phyloP scores from a whole-genome alignment of 129 eudicot genomes.

The Apium graveolens region DNA sequence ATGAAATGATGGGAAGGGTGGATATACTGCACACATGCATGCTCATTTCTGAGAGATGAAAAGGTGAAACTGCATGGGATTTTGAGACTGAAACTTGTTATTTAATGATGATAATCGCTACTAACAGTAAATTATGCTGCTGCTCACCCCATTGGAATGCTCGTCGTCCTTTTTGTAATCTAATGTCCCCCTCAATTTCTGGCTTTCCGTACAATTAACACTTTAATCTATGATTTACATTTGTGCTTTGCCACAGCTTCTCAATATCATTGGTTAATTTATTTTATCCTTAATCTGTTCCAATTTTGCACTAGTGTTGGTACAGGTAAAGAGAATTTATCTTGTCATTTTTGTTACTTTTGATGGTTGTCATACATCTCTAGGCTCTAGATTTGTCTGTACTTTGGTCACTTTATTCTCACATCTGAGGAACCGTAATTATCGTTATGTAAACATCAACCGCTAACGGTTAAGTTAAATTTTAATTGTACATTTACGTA shows the following conservation, averaged over 20 bases:
- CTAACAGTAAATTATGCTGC: background rate
- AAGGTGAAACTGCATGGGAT: background rate
- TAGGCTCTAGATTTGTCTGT: background rate
- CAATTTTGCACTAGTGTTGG: too few species aligned
- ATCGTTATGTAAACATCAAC: background rate
- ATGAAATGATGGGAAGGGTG: background rate
- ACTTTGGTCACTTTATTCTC: background rate
- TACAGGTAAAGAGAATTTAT: background rate
- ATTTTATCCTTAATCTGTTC: too few species aligned
- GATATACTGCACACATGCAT: background rate
- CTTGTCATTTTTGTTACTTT: background rate
- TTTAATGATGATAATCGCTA: background rate
- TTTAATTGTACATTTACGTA: too few species aligned
- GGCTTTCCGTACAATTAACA: constrained; percentile 19
- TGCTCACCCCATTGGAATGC: background rate
- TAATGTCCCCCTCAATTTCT: background rate
- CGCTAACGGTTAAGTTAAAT: background rate
- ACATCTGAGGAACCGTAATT: background rate
- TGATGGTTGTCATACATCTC: background rate
- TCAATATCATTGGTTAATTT: too few species aligned
- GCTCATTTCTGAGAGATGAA: background rate
- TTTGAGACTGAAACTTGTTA: background rate
- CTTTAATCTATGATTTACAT: background rate
- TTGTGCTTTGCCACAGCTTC: background rate
- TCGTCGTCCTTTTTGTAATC: background rate